Conservation (phyloP, 345 rosid species). For the Draba incana region DNA sequence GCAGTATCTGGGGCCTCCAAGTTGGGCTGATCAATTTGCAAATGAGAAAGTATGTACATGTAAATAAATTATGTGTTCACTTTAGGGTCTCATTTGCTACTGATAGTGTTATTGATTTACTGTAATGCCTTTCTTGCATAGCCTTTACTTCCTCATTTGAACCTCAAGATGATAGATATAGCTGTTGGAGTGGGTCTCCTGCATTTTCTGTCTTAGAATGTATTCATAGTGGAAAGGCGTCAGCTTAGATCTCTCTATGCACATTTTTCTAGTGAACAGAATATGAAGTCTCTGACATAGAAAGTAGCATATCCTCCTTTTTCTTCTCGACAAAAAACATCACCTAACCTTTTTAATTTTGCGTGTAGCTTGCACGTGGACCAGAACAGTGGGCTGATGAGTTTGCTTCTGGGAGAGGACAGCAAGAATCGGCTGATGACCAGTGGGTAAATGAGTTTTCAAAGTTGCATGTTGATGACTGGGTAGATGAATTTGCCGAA, state of each 20-base stretch:
- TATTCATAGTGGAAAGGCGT: conserved; percentile 8
- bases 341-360: conserved; percentile 28
- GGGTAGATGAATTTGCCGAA: conserved; percentile 94
- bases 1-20: conserved; percentile 60
- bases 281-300: conserved; percentile 21
- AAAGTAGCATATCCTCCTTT: conserved; percentile 9
- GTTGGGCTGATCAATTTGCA: conserved; percentile 95
- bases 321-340: conserved; percentile 16
- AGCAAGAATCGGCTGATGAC: conserved; percentile 62
- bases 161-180: conserved; percentile 25
- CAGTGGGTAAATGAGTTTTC: conserved; percentile 98
- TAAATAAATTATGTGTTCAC: conserved; percentile 26
- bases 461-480: conserved; percentile 84
- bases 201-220: conserved; percentile 5
- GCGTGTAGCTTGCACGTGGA: conserved; percentile 56
- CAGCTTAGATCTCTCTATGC: conserved; percentile 13
- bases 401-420: conserved; percentile 65
- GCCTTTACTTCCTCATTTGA: background rate
- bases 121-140: conserved; percentile 2
- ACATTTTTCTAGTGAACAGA: conserved; percentile 9
- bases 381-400: conserved; percentile 88
- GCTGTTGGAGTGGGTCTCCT: background rate
- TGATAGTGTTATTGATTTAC: conserved; percentile 12
- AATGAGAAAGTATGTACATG: conserved; percentile 50
- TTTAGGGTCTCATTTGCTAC: conserved; percentile 15